phyloP scores from a whole-genome alignment of 495 filamentous ascomycete genomes.

The Staphylotrichum tortipilum region DNA sequence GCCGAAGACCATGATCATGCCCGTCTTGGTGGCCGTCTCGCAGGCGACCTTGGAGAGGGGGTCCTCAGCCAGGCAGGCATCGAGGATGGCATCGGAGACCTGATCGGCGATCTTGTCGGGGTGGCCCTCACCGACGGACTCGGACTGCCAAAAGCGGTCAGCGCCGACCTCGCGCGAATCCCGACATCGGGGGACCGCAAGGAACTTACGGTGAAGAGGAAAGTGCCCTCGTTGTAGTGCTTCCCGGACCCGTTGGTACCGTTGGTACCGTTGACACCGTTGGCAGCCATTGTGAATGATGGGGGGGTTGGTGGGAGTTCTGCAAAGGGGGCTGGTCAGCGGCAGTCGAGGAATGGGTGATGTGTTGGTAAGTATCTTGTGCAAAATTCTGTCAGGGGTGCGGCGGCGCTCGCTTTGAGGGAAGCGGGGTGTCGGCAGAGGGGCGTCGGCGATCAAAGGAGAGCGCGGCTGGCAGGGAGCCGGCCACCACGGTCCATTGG shows the following conservation, averaged over 20 bases:
- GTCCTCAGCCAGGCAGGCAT: conserved; percentile 89
- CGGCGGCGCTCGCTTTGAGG: neutral
- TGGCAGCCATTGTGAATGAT: conserved; percentile 52
- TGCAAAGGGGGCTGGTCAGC: conserved; percentile 12
- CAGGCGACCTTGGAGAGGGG: conserved; percentile 98
- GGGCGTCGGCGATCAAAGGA: neutral
- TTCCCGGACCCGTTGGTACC: conserved; percentile 26
- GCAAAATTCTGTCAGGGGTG: too few relatives aligned
- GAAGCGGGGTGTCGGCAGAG: neutral
- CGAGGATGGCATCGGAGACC: conserved; percentile 96
- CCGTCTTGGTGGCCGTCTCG: conserved; percentile 98
- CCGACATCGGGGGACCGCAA: neutral
- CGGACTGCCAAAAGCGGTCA: conserved; percentile 49
- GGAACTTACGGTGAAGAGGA: conserved; percentile 79
- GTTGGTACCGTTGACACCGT: conserved; percentile 40
- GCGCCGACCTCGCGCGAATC: neutral
- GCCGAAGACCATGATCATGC: conserved; percentile 99
- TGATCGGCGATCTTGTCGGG: conserved; percentile 98
- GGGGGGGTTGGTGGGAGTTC: neutral
- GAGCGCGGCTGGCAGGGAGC: too few relatives aligned
- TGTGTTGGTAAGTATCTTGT: too few relatives aligned
- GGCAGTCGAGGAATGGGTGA: conserved; percentile 6
- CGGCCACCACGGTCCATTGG: neutral
- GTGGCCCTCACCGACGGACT: conserved; percentile 96
- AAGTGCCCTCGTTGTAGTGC: conserved; percentile 59